A percentile compares a stretch with the other conserved stretches of the same genome.
These are phyloP conservation scores for Entelexis sorbosivorans DNA, from an alignment of 1,139 yeast genomes.

Conservation along the genomic window DNA sequence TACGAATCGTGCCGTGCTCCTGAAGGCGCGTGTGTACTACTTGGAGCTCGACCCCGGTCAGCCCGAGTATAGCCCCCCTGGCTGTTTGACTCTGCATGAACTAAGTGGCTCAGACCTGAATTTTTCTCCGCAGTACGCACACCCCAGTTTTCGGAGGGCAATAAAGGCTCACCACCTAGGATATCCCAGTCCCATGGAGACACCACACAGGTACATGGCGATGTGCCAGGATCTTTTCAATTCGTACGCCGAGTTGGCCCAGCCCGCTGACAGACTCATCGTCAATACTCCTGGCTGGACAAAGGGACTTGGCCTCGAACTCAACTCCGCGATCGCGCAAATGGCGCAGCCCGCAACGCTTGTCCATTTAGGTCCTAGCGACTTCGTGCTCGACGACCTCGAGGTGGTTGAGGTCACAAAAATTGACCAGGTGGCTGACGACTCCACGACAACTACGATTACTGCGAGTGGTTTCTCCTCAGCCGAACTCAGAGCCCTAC, in stretches of 20 bases:
- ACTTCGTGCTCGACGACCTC: conserved; percentile 17
- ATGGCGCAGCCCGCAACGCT: conserved; percentile 44
- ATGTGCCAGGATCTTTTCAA: conserved; percentile 39
- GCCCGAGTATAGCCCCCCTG: conserved; percentile 67
- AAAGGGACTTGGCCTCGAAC: conserved; percentile 71
- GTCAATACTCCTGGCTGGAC: conserved; percentile 92
- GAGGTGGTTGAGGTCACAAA: conserved; percentile 6
- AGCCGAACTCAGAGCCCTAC: conserved; percentile 30
- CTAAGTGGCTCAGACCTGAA: neutral
- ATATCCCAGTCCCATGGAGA: conserved; percentile 58
- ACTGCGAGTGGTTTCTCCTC: conserved; percentile 24
- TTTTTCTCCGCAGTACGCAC: conserved; percentile 30
- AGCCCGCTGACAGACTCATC: conserved; percentile 38
- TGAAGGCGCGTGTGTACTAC: conserved; percentile 31
- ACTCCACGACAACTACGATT: conserved; percentile 6
- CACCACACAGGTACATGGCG: conserved; percentile 47
- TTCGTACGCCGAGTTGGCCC: conserved; percentile 27
- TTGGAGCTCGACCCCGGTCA: conserved; percentile 90
- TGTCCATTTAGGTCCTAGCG: conserved; percentile 38
- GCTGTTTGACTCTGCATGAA: conserved; percentile 44
- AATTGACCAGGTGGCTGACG: conserved; percentile 2
- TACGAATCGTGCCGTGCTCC: conserved; percentile 33
- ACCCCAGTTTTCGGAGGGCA: conserved; percentile 26
- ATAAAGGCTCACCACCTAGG: conserved; percentile 49
- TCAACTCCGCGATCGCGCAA: conserved; percentile 43